Evolutionary conservation across 208 protist species (phyloP).

Genomic region (Leishmania martiniquensis): DNA sequence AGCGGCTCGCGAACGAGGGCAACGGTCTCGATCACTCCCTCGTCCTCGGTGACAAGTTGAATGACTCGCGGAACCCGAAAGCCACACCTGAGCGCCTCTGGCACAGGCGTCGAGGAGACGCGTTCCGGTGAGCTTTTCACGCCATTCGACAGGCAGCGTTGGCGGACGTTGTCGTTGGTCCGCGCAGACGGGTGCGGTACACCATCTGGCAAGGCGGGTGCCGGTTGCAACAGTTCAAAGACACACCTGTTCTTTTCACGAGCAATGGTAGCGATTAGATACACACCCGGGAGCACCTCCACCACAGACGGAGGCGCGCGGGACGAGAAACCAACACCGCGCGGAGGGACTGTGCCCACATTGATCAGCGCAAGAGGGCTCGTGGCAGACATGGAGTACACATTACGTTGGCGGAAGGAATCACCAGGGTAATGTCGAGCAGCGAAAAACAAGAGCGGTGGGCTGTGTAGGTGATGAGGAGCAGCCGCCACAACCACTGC

Average conservation of each 20-base stretch:
- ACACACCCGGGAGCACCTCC: conserved; percentile 54
- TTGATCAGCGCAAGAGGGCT: conserved; percentile 19
- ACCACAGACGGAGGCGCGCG: conserved; percentile 26
- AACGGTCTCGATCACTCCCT: conserved; percentile 69
- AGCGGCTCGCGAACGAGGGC: conserved; percentile 52
- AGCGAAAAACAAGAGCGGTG: not conserved
- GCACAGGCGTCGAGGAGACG: not conserved
- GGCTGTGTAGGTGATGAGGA: not conserved
- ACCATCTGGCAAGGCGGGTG: not conserved
- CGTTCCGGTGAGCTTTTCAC: not conserved
- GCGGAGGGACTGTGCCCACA: conserved; percentile 21
- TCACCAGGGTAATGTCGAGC: not conserved
- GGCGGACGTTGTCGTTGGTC: conserved; percentile 1
- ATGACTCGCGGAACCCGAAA: conserved; percentile 64
- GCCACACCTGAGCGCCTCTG: conserved; percentile 22
- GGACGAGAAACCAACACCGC: conserved; percentile 1
- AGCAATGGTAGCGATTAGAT: conserved; percentile 61
- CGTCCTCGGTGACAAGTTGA: conserved; percentile 63
- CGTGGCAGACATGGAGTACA: not conserved
- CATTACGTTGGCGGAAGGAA: not conserved
- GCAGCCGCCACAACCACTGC: not conserved
- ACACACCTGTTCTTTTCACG: conserved; percentile 52
- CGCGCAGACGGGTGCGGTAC: not conserved
- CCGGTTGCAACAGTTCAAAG: conserved; percentile 50
- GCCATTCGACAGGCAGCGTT: conserved; percentile 6